Conservation (phyloP, 2,329 filamentous ascomycete species). For the Dothidotthia symphoricarpi region DNA sequence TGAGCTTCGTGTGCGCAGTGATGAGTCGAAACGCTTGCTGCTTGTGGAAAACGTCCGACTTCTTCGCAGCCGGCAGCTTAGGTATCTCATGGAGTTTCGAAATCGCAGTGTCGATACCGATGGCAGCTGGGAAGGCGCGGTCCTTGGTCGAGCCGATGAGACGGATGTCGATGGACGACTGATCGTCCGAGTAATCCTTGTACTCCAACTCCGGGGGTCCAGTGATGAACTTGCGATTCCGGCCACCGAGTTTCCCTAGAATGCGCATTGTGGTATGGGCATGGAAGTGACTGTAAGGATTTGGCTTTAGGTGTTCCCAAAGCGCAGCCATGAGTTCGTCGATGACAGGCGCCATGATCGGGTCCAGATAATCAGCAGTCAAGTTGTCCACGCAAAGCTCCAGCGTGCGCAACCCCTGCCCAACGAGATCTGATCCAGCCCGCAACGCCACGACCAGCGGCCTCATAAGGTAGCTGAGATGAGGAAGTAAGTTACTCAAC, state of each 20-base stretch:
- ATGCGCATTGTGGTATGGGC: slow-evolving; percentile 98
- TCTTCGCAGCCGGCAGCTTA: slow-evolving; percentile 59
- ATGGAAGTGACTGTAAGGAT: slow-evolving; percentile 95
- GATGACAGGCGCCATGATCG: slow-evolving; percentile 98
- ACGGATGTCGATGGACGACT: slow-evolving; percentile 81
- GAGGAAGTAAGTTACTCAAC: slow-evolving; percentile 89
- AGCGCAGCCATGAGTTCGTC: slow-evolving; percentile 97
- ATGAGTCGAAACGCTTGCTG: slow-evolving; percentile 87
- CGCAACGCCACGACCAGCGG: slow-evolving; percentile 93
- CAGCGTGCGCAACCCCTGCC: slow-evolving; percentile 86
- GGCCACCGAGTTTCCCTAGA: slow-evolving; percentile 89
- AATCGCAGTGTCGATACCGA: slow-evolving; percentile 86
- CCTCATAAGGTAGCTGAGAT: slow-evolving; percentile 95
- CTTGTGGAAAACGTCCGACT: slow-evolving; percentile 85
- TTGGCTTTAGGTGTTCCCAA: slow-evolving; percentile 90
- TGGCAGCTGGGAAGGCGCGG: slow-evolving; percentile 78
- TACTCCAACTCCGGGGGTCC: slow-evolving; percentile 81
- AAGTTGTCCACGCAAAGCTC: slow-evolving; percentile 98
- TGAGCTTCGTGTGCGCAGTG: slow-evolving; percentile 83
- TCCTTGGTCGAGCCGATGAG: slow-evolving; percentile 88
- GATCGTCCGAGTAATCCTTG: slow-evolving; percentile 82
- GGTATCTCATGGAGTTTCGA: slow-evolving; percentile 80
- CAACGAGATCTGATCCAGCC: slow-evolving; percentile 88
- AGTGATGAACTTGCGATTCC: slow-evolving; percentile 93
- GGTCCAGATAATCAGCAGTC: slow-evolving; percentile 95